Evolutionary conservation across 441 rosid species (phyloP).

Genomic region (Gossypium laxum): DNA sequence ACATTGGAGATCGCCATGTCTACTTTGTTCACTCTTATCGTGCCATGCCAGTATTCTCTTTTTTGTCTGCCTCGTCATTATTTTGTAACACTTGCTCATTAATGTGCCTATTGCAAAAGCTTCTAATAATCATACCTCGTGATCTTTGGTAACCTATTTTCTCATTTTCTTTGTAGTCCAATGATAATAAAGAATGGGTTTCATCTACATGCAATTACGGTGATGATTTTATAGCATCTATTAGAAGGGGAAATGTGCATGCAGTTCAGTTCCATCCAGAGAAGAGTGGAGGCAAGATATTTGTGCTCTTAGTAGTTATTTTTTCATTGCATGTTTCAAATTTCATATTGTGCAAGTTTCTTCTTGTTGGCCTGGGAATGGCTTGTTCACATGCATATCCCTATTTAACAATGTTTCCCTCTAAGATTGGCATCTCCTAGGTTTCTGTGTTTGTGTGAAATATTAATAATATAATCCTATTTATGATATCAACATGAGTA

Average conservation of each 20-base stretch:
- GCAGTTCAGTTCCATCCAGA: conserved; percentile 98
- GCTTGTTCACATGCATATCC: background rate
- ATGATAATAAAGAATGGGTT: conserved; percentile 76
- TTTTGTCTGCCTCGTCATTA: background rate
- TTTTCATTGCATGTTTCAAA: background rate
- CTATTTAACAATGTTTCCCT: background rate
- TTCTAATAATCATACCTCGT: background rate
- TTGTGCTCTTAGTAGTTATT: background rate
- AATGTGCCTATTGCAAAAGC: background rate
- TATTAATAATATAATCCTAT: background rate
- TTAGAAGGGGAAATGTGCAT: conserved; percentile 86
- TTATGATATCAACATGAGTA: background rate
- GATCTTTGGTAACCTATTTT: conserved; percentile 3
- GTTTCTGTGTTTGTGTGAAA: background rate
- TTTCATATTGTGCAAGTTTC: background rate
- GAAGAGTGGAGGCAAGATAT: conserved; percentile 80
- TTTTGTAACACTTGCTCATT: background rate
- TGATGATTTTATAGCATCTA: conserved; percentile 67
- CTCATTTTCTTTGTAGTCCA: conserved; percentile 37
- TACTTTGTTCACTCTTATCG: conserved; percentile 95
- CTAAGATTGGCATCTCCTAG: background rate
- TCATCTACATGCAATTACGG: conserved; percentile 82
- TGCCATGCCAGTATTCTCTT: conserved; percentile 62
- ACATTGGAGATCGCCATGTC: conserved; percentile 67
- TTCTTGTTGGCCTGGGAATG: background rate